Evolutionary conservation across 2,329 filamentous ascomycete species (phyloP).

Genomic region (Chrysosporium keratinophilum): DNA sequence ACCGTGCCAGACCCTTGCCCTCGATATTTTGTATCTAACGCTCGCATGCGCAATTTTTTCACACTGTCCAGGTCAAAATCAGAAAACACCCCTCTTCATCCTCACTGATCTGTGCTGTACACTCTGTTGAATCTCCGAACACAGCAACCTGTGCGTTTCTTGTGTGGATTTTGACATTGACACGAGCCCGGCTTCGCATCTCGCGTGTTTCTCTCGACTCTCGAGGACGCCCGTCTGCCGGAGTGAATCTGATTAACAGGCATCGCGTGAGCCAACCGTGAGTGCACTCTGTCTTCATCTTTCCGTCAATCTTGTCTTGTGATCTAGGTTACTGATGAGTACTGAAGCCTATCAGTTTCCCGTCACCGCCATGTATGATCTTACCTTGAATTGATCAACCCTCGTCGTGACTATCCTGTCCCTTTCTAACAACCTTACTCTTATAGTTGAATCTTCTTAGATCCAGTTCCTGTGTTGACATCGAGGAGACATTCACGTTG

Average conservation of each 20-base stretch:
- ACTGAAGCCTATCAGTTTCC: neutral
- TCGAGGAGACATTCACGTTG: neutral
- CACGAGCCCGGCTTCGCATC: neutral
- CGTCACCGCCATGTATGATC: neutral
- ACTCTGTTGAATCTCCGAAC: neutral
- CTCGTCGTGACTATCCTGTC: neutral
- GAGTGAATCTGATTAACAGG: neutral
- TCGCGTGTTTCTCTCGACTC: neutral
- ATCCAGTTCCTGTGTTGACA: neutral
- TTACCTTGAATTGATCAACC: neutral
- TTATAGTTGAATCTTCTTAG: neutral
- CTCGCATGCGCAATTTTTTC: slow-evolving; percentile 9
- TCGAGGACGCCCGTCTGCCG: neutral
- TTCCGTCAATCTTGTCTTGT: neutral
- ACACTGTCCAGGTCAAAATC: neutral
- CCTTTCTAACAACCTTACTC: neutral
- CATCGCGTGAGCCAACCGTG: neutral
- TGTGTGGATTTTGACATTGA: neutral
- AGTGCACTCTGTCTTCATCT: neutral
- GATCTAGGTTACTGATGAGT: neutral
- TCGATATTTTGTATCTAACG: neutral
- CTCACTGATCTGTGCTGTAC: neutral
- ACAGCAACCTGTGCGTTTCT: neutral
- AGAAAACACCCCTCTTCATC: slow-evolving; percentile 1
- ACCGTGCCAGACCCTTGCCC: neutral